A percentile compares a stretch with the other conserved stretches of the same genome.
Conservation (phyloP, 768 basidiomycete species). For the Psilocybe cyanescens region DNA sequence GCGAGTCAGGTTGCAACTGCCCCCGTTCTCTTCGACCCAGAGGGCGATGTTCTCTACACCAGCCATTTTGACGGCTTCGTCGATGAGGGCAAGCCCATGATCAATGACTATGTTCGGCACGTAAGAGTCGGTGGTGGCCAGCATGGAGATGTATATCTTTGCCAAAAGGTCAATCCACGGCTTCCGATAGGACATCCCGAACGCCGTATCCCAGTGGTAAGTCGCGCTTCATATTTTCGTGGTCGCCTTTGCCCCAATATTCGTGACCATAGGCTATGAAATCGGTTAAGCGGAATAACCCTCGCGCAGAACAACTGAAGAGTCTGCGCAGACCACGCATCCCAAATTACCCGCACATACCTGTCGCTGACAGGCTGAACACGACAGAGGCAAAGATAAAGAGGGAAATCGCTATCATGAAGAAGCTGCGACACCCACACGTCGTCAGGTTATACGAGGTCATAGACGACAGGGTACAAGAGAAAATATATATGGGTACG, state of each 20-base stretch:
- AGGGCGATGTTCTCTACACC: conserved; percentile 54
- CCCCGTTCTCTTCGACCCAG: conserved; percentile 39
- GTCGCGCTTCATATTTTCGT: conserved; percentile 20
- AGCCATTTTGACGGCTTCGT: conserved; percentile 40
- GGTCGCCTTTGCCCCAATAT: neutral
- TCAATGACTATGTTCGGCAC: conserved; percentile 88
- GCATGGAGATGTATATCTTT: conserved; percentile 88
- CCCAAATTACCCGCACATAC: conserved; percentile 52
- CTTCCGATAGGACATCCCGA: conserved; percentile 41
- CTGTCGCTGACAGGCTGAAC: conserved; percentile 68
- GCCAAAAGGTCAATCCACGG: conserved; percentile 49
- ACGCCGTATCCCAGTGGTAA: conserved; percentile 47
- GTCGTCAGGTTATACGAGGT: conserved; percentile 91
- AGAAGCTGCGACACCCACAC: conserved; percentile 90
- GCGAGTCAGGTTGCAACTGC: conserved; percentile 18
- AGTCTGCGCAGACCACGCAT: conserved; percentile 41
- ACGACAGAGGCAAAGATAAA: conserved; percentile 84
- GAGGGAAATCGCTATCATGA: conserved; percentile 98
- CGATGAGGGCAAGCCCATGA: conserved; percentile 45
- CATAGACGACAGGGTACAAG: conserved; percentile 88
- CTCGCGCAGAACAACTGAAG: conserved; percentile 55
- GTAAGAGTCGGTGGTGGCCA: conserved; percentile 84
- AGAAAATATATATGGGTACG: conserved; percentile 94
- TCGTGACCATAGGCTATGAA: conserved; percentile 68
- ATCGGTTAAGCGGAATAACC: conserved; percentile 72